Conservation (phyloP, 2,329 filamentous ascomycete species). For the Scedosporium boydii region DNA sequence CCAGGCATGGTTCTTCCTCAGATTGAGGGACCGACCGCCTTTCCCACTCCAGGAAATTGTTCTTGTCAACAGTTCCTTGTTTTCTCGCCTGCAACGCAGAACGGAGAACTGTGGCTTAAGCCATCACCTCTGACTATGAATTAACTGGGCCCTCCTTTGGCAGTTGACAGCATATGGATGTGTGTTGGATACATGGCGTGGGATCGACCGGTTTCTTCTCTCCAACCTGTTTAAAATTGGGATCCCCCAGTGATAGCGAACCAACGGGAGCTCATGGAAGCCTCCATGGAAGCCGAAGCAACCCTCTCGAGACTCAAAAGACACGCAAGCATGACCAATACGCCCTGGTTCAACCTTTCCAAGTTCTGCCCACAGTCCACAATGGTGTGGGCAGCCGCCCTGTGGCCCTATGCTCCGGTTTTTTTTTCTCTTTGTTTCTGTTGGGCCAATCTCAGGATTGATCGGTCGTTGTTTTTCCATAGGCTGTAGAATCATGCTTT, state of each 20-base stretch:
- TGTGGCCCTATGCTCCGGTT: not conserved
- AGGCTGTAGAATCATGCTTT: not conserved
- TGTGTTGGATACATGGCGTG: not conserved
- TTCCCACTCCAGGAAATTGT: not conserved
- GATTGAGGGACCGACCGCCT: not conserved
- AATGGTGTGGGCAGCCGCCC: not conserved
- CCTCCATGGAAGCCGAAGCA: slow-evolving; percentile 5
- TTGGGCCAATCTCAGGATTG: not conserved
- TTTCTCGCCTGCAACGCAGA: not conserved
- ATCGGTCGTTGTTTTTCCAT: not conserved
- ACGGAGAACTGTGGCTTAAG: not conserved
- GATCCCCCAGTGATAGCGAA: not conserved
- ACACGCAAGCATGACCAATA: not conserved
- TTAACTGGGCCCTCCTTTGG: not conserved
- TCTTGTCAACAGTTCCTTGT: not conserved
- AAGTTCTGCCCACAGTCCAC: no score
- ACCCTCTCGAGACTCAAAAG: not conserved
- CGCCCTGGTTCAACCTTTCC: not conserved
- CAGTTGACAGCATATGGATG: not conserved
- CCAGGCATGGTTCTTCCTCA: not conserved
- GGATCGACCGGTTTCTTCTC: not conserved
- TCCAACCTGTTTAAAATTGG: not conserved
- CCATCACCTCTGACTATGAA: not conserved
- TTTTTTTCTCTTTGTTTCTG: not conserved
- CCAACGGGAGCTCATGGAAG: slow-evolving; percentile 1